Evolutionary conservation across 805 yeast genomes (phyloP).

Genomic region (Saccharomycopsis fodiens): DNA sequence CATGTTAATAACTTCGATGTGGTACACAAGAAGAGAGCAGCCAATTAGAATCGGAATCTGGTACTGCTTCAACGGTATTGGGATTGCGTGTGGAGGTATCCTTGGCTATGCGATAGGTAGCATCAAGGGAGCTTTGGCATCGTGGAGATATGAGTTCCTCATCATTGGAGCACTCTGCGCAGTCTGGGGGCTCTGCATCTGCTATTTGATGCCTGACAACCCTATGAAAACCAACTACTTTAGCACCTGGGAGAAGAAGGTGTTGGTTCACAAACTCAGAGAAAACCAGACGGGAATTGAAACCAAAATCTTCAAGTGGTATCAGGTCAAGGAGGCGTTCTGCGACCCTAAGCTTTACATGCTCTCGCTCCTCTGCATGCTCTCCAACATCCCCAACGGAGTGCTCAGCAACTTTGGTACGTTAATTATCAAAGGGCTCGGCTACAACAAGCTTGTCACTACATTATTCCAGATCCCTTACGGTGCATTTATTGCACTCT

Average conservation of each 20-base stretch:
- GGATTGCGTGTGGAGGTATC: slow-evolving; percentile 24
- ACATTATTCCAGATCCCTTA: slow-evolving; percentile 39
- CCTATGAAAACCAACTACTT: slow-evolving; percentile 13
- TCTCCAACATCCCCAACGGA: slow-evolving; percentile 30
- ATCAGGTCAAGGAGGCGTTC: slow-evolving; percentile 38
- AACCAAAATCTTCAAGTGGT: slow-evolving; percentile 30
- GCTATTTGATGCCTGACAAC: slow-evolving; percentile 14
- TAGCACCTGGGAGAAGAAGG: slow-evolving; percentile 15
- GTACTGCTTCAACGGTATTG: slow-evolving; percentile 29
- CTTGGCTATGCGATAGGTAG: slow-evolving; percentile 26
- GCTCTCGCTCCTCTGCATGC: slow-evolving; percentile 24
- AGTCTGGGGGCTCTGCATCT: slow-evolving; percentile 16
- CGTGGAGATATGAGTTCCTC: slow-evolving; percentile 24
- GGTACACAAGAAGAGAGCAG: slow-evolving; percentile 28
- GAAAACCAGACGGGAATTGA: slow-evolving; percentile 39
- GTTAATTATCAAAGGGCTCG: slow-evolving; percentile 30
- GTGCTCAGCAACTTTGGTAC: slow-evolving; percentile 27
- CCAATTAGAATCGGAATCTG: slow-evolving; percentile 30
- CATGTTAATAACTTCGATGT: slow-evolving; percentile 29
- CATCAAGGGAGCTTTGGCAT: slow-evolving; percentile 22
- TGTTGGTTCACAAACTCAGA: slow-evolving; percentile 13
- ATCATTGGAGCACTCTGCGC: slow-evolving; percentile 17
- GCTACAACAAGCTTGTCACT: slow-evolving; percentile 33
- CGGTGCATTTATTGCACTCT: slow-evolving; percentile 31
- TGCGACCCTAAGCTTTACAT: slow-evolving; percentile 34